phyloP scores from a whole-genome alignment of 2,329 filamentous ascomycete species.

The Microsporum ferrugineum region DNA sequence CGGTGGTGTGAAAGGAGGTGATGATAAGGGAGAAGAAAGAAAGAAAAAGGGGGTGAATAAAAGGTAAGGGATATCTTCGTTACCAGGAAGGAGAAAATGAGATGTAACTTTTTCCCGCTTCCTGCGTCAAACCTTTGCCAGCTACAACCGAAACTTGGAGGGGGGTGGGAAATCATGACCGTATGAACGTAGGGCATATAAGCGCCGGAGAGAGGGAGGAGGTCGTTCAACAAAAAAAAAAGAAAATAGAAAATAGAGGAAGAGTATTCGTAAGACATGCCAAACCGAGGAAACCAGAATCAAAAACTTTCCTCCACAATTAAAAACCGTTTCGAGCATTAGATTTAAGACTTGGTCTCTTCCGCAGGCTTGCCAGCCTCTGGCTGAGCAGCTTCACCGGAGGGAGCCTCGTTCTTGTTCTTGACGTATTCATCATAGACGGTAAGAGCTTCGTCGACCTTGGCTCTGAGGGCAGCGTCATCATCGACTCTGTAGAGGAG shows the following conservation, averaged over 20 bases:
- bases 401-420: constrained; percentile 49
- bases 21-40: not conserved
- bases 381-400: constrained; percentile 35
- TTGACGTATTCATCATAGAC: constrained; percentile 99
- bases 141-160: constrained; percentile 3
- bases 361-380: constrained; percentile 33
- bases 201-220: not conserved
- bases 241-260: constrained; percentile 7
- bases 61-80: not conserved
- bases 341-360: constrained; percentile 21
- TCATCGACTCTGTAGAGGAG: constrained; percentile 62
- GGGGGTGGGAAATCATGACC: not conserved
- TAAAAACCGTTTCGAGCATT: constrained; percentile 1
- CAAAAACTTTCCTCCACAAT: constrained; percentile 8
- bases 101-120: constrained; percentile 1
- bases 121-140: constrained; percentile 1
- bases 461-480: constrained; percentile 74
- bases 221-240: constrained; percentile 1
- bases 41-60: not conserved
- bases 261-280: constrained; percentile 13
- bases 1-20: not conserved
- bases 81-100: constrained; percentile 1
- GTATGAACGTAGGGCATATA: not conserved
- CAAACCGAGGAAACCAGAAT: constrained; percentile 11
- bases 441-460: constrained; percentile 93